Conservation (phyloP, 2,329 filamentous ascomycete genomes). For the Fusarium mundagurra region DNA sequence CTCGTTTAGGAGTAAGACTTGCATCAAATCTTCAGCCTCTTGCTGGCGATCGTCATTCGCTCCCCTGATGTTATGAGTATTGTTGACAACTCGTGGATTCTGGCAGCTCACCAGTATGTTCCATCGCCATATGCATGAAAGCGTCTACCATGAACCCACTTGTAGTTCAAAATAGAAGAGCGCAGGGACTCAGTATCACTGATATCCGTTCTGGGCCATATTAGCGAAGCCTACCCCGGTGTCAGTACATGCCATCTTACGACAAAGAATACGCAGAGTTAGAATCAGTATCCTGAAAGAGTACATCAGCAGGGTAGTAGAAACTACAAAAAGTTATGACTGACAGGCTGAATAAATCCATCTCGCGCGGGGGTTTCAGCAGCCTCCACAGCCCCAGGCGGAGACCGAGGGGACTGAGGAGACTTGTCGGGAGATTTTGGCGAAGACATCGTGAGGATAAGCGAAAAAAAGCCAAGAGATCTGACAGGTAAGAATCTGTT, state of each 20-base stretch:
- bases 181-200: slow-evolving; percentile 26
- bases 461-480: not conserved
- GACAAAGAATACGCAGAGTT: slow-evolving; percentile 17
- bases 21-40: slow-evolving; percentile 29
- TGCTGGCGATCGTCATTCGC: slow-evolving; percentile 27
- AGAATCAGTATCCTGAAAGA: slow-evolving; percentile 16
- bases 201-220: not conserved
- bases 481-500: not conserved
- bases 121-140: slow-evolving; percentile 27
- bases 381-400: not conserved
- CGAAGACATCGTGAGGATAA: not conserved
- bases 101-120: not conserved
- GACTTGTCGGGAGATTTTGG: not conserved
- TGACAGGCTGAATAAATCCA: not conserved
- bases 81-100: too few relatives aligned
- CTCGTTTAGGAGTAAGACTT: rapidly evolving
- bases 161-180: slow-evolving; percentile 21
- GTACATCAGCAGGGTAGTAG: not conserved
- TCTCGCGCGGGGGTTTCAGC: not conserved
- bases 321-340: not conserved
- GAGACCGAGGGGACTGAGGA: not conserved
- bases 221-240: not conserved
- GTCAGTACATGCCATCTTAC: not conserved
- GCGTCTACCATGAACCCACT: slow-evolving; percentile 22
- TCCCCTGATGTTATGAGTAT: not conserved